Evolutionary conservation across 2,329 filamentous ascomycete species (phyloP).

Genomic region (Fusarium sp.): DNA sequence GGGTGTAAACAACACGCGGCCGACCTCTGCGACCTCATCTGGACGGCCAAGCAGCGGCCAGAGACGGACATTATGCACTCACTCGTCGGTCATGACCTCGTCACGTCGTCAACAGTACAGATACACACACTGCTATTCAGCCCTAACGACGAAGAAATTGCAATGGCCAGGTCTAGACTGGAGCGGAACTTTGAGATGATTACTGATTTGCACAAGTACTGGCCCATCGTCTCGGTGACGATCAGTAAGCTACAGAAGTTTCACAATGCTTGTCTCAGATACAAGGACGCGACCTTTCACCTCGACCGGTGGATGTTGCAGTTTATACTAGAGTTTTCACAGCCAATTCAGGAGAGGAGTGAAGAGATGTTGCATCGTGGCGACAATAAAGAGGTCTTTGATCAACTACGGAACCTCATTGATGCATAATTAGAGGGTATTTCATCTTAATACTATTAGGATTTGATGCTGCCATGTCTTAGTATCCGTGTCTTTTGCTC

Average conservation of each 20-base stretch:
- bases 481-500: too few relatives aligned
- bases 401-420: background rate
- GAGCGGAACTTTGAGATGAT: constrained; percentile 60
- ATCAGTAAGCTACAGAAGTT: constrained; percentile 15
- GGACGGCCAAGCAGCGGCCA: background rate
- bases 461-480: too few relatives aligned
- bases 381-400: background rate
- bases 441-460: background rate
- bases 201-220: constrained; percentile 54
- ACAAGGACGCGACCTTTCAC: constrained; percentile 12
- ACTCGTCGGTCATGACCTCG: background rate
- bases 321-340: background rate
- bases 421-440: background rate
- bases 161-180: constrained; percentile 48
- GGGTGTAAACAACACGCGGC: background rate
- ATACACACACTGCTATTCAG: background rate
- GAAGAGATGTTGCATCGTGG: background rate
- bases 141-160: constrained; percentile 43
- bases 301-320: constrained; percentile 25
- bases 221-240: constrained; percentile 45
- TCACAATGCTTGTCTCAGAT: constrained; percentile 19
- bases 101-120: background rate
- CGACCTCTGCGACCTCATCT: background rate
- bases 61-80: background rate
- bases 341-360: background rate